phyloP scores from a whole-genome alignment of 108 stramenopile species.

The Asterionellopsis glacialis region DNA sequence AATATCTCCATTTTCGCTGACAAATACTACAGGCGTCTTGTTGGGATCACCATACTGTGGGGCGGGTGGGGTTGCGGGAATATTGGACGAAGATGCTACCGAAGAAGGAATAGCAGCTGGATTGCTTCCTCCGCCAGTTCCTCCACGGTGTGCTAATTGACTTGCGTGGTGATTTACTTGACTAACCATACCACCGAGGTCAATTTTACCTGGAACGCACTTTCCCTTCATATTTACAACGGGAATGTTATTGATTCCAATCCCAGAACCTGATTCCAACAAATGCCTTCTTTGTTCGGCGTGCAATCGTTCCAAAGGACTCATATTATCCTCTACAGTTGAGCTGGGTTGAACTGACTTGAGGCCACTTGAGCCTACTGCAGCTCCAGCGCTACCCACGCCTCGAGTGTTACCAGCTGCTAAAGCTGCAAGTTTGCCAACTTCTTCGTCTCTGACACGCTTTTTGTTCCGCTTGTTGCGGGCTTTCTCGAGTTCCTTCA shows the following conservation, averaged over 20 bases:
- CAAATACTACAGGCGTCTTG: conserved; percentile 66
- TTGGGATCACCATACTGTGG: conserved; percentile 69
- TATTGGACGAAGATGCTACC: background rate
- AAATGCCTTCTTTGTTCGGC: conserved; percentile 64
- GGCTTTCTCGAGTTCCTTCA: conserved; percentile 78
- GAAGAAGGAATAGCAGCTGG: conserved; percentile 1
- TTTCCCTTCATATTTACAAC: conserved; percentile 62
- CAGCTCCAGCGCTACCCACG: background rate
- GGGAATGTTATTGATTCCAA: conserved; percentile 7
- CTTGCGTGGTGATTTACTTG: conserved; percentile 59
- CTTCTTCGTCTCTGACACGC: conserved; percentile 40
- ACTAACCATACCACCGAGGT: conserved; percentile 65
- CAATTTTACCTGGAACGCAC: conserved; percentile 66
- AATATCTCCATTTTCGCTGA: conserved; percentile 55
- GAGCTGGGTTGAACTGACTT: conserved; percentile 21
- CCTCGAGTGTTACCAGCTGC: conserved; percentile 27
- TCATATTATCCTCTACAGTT: conserved; percentile 16
- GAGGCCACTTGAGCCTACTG: background rate
- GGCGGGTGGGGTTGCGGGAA: conserved; percentile 20
- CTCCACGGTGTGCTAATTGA: conserved; percentile 78
- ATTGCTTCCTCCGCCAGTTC: conserved; percentile 5
- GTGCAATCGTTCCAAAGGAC: conserved; percentile 65
- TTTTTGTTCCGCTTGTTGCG: conserved; percentile 62
- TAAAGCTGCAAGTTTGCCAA: conserved; percentile 27
- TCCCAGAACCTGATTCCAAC: conserved; percentile 28